These are phyloP conservation scores for Neocucurbitaria cava DNA, from an alignment of 2,329 filamentous ascomycete genomes.

Conservation along the genomic window DNA sequence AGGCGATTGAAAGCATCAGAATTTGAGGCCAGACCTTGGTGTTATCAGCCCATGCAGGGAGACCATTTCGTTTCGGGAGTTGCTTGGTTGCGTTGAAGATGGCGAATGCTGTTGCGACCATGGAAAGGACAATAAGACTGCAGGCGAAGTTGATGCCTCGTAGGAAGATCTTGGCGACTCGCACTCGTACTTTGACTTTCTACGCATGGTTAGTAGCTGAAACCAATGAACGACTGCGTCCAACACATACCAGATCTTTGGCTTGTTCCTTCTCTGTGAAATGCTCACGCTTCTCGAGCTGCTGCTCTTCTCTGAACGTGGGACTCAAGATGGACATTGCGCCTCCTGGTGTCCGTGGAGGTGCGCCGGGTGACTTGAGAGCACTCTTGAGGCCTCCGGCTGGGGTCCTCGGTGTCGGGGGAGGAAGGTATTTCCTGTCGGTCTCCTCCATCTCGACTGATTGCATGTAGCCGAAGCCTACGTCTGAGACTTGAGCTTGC, in stretches of 20 bases:
- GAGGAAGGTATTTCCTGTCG: slow-evolving; percentile 52
- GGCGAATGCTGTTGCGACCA: slow-evolving; percentile 84
- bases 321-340: slow-evolving; percentile 81
- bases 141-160: slow-evolving; percentile 96
- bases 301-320: slow-evolving; percentile 86
- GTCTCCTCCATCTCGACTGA: slow-evolving; percentile 63
- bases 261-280: slow-evolving; percentile 85
- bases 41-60: slow-evolving; percentile 82
- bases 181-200: slow-evolving; percentile 92
- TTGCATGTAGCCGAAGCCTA: slow-evolving; percentile 89
- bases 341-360: slow-evolving; percentile 61
- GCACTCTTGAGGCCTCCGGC: slow-evolving; percentile 74
- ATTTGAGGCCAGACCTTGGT: slow-evolving; percentile 91
- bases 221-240: neutral
- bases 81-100: slow-evolving; percentile 89
- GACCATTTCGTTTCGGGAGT: slow-evolving; percentile 76
- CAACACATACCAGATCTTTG: slow-evolving; percentile 79
- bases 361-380: slow-evolving; percentile 84
- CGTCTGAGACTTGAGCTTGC: slow-evolving; percentile 78
- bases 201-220: slow-evolving; percentile 56
- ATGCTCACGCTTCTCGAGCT: slow-evolving; percentile 83
- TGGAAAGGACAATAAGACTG: slow-evolving; percentile 89
- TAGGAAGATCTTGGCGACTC: slow-evolving; percentile 93
- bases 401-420: slow-evolving; percentile 75
- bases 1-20: slow-evolving; percentile 78